These are phyloP conservation scores for Neurospora crassa DNA, from an alignment of 2,329 filamentous ascomycete species.

Conservation along the genomic window DNA sequence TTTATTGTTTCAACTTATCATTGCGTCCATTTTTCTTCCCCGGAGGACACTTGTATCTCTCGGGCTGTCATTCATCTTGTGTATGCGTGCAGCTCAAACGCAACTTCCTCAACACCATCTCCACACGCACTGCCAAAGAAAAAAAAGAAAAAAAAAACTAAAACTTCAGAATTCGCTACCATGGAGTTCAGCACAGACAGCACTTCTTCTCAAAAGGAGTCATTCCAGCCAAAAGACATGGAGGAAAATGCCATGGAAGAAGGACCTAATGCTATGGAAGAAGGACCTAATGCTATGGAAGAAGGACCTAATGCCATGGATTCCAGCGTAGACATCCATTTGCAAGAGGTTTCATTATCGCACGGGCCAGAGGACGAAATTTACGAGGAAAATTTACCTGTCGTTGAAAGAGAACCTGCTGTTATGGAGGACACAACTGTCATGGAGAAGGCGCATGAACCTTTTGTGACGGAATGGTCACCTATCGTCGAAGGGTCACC, in stretches of 20 bases:
- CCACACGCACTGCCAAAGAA: background rate
- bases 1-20: background rate
- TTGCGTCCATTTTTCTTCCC: background rate
- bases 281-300: no score
- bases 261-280: background rate
- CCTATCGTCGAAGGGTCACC: no score
- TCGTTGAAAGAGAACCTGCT: no score
- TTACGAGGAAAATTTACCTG: background rate
- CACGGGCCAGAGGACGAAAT: background rate
- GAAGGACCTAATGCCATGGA: accelerated
- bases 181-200: background rate
- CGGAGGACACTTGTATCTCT: background rate
- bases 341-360: background rate
- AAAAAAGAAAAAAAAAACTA: no score
- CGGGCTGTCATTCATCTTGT: background rate
- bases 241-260: background rate
- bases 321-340: background rate
- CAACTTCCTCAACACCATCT: background rate
- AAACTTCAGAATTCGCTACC: background rate
- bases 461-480: no score
- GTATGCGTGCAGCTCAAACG: background rate
- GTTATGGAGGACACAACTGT: no score
- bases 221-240: background rate
- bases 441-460: no score
- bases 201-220: background rate